Evolutionary conservation across 192 early-diverging fungal genomes (phyloP), one percentile per base, ranked within the genome.

Genomic region (Ambispora gerdemannii): DNA sequence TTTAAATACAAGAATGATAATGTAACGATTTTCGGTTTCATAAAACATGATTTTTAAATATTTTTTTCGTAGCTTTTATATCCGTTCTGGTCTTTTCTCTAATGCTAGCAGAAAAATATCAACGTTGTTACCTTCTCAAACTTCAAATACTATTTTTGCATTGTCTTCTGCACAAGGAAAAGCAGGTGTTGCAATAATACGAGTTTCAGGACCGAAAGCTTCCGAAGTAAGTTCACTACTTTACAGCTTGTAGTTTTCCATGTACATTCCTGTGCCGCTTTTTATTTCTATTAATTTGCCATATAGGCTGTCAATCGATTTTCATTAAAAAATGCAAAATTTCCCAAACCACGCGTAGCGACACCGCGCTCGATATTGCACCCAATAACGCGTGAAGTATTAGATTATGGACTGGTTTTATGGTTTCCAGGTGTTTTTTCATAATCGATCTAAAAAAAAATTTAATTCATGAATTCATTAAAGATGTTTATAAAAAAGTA

Each of bases 61-160:
- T n/a, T n/a, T n/a, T n/a, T n/a, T n/a, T n/a, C n/a, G n/a, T n/a
- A n/a, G n/a, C n/a, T n/a, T n/a, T n/a, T n/a, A n/a, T n/a, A n/a
- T n/a, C n/a, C n/a, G n/a, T n/a, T n/a, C n/a, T n/a, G n/a, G n/a
- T n/a, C n/a, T n/a, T n/a, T n/a, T n/a, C n/a, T n/a, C n/a, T n/a
- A n/a, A n/a, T n/a, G n/a, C n/a, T n/a, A n/a, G n/a, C n/a, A n/a
- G n/a, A n/a, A n/a, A n/a, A n/a, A n/a, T n/a, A n/a, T n/a, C n/a
- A n/a, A n/a, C n/a, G n/a, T n/a, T n/a, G n/a, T n/a, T n/a, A n/a
- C n/a, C n/a, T n/a, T n/a, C n/a, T n/a, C n/a, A n/a, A n/a, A n/a
- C n/a, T n/a, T n/a, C n/a, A n/a, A n/a, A 84, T 70, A 91, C 91
- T 2, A 90, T 93, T 43, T 91, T 81, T 81, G 91, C 91, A 0